phyloP scores from a whole-genome alignment of 2,329 filamentous ascomycete genomes.

The Ceratocystiopsis sp. region DNA sequence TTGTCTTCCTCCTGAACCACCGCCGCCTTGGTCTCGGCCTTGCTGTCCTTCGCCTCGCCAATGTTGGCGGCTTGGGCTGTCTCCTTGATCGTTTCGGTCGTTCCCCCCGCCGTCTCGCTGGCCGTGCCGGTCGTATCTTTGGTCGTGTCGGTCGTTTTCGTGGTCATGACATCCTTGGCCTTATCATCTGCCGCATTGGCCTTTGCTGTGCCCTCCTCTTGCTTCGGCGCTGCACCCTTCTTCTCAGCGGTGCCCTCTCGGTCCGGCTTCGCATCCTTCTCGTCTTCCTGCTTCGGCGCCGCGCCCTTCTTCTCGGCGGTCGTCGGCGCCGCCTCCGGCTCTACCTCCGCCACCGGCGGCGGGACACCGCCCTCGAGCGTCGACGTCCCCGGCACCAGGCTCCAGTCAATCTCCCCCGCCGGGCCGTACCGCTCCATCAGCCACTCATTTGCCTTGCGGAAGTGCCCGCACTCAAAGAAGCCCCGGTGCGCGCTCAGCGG shows the following conservation, averaged over 20 bases:
- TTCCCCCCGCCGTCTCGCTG: background rate
- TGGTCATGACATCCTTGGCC: background rate
- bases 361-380: constrained; percentile 9
- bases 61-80: constrained; percentile 4
- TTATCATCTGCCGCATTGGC: no score
- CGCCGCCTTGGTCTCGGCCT: constrained; percentile 13
- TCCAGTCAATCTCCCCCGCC: constrained; percentile 77
- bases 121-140: background rate
- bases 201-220: no score
- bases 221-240: no score
- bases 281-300: constrained; percentile 10
- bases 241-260: background rate
- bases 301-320: constrained; percentile 11
- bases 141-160: constrained; percentile 1
- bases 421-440: constrained; percentile 59
- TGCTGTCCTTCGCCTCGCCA: background rate
- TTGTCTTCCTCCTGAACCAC: constrained; percentile 11
- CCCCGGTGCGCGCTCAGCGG: constrained; percentile 73
- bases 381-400: constrained; percentile 25
- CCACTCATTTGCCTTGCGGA: constrained; percentile 74
- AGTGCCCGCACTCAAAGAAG: constrained; percentile 73
- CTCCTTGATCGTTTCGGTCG: background rate
- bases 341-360: background rate
- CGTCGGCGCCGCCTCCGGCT: constrained; percentile 3
- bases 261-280: constrained; percentile 12